A percentile compares a stretch with the other conserved stretches of the same genome.
Conservation (phyloP, 192 early-diverging fungal species). For the Thamnidium elegans region DNA sequence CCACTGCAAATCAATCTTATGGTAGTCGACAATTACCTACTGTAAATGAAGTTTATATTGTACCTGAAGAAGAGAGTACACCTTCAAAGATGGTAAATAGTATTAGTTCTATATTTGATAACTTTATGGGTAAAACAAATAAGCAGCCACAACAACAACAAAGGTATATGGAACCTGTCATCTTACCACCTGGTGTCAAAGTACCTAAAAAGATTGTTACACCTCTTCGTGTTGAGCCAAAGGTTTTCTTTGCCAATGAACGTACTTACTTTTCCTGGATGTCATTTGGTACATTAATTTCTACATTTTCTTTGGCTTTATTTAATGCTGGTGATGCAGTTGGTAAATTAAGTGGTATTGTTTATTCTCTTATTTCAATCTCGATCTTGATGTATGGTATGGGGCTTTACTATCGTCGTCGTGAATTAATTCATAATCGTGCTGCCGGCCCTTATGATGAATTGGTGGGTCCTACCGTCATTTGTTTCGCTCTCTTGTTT, state of each 20-base stretch:
- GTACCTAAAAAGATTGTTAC: conserved; percentile 45
- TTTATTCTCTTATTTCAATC: conserved; percentile 69
- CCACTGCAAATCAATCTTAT: not conserved
- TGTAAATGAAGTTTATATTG: not conserved
- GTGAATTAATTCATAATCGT: conserved; percentile 60
- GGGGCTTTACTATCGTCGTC: conserved; percentile 67
- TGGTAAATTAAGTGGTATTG: conserved; percentile 62
- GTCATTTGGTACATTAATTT: conserved; percentile 69
- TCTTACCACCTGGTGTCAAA: conserved; percentile 36
- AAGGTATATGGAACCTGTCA: conserved; percentile 8
- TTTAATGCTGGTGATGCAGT: conserved; percentile 75
- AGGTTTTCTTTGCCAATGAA: conserved; percentile 87
- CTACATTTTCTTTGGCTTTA: conserved; percentile 65
- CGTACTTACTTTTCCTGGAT: conserved; percentile 83
- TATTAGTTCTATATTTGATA: conserved; percentile 9
- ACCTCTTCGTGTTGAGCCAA: conserved; percentile 75
- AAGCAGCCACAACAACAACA: not conserved
- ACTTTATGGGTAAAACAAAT: not conserved
- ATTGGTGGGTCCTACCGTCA: conserved; percentile 62
- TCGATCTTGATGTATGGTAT: conserved; percentile 69
- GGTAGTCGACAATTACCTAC: conserved; percentile 6
- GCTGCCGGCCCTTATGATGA: conserved; percentile 67
- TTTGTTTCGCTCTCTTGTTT: conserved; percentile 61
- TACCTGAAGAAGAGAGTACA: not conserved
- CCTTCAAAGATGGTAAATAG: conserved; percentile 10